phyloP scores from a whole-genome alignment of 495 filamentous ascomycete species.

The Evernia prunastri region DNA sequence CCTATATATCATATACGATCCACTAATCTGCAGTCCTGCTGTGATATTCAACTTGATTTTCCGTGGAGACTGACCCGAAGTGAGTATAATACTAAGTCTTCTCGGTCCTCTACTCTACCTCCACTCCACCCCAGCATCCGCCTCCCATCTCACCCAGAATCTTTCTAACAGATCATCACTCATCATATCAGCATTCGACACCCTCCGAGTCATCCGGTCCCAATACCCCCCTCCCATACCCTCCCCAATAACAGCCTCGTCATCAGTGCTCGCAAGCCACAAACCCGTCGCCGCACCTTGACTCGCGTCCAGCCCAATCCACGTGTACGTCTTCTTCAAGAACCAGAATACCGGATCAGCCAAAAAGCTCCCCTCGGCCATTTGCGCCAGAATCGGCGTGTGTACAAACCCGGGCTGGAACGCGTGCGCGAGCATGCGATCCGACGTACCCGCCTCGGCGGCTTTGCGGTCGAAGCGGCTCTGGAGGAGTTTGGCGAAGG shows the following conservation, averaged over 20 bases:
- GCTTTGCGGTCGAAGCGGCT: conserved; percentile 10
- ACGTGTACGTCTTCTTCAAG: no score
- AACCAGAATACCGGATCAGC: no score
- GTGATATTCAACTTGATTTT: no score
- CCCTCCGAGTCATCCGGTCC: neutral
- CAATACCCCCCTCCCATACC: neutral
- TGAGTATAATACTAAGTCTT: no score
- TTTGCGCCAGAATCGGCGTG: neutral
- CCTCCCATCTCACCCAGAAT: conserved; percentile 13
- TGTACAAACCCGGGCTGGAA: conserved; percentile 11
- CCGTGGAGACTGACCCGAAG: no score
- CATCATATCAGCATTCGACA: conserved; percentile 8
- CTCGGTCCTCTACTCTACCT: no score
- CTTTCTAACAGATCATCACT: neutral
- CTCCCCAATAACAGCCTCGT: neutral
- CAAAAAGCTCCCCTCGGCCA: neutral
- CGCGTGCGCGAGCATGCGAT: conserved; percentile 1
- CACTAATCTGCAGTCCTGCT: no score
- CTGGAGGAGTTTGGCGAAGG: conserved; percentile 9
- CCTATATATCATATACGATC: no score
- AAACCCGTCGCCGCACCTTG: neutral
- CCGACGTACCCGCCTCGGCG: neutral
- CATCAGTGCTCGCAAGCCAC: neutral
- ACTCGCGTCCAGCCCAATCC: neutral
- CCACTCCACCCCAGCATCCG: conserved; percentile 6